These are phyloP conservation scores for Paulinella micropora DNA, from an alignment of 78 protist species.

Conservation along the genomic window DNA sequence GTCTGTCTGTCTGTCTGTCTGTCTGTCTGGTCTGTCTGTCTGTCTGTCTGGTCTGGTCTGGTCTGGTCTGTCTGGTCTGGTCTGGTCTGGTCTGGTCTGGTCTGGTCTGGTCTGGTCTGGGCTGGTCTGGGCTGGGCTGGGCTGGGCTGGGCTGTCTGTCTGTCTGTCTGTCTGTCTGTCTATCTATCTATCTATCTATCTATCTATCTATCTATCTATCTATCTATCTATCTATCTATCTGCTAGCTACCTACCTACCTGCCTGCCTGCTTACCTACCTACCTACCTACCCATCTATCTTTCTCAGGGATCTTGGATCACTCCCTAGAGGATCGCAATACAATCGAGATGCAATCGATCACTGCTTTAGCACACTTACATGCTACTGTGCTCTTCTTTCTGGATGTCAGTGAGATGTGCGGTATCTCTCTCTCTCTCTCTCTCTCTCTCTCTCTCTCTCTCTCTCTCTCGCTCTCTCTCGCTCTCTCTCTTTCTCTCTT, in stretches of 20 bases:
- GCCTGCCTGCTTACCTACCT: not conserved
- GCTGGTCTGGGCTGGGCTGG: no score
- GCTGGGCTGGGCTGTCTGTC: not conserved
- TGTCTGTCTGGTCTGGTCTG: no score
- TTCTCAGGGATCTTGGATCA: constrained; percentile 68
- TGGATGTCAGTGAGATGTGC: constrained; percentile 90
- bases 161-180: not conserved
- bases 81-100: no score
- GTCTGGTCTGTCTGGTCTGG: no score
- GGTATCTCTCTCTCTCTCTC: no score
- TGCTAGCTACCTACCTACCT: not conserved
- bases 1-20: not conserved
- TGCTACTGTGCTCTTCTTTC: constrained; percentile 71
- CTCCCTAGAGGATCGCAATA: constrained; percentile 92
- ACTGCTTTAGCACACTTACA: constrained; percentile 90
- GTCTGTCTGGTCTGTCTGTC: not conserved
- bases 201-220: not conserved
- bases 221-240: not conserved
- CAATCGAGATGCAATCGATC: constrained; percentile 99
- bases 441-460: no score
- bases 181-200: not conserved
- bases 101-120: no score
- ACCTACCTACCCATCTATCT: not conserved
- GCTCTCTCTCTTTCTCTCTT: no score
- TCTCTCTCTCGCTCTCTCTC: no score